phyloP scores from a whole-genome alignment of 2,329 filamentous ascomycete genomes.

The Phoma sp. region DNA sequence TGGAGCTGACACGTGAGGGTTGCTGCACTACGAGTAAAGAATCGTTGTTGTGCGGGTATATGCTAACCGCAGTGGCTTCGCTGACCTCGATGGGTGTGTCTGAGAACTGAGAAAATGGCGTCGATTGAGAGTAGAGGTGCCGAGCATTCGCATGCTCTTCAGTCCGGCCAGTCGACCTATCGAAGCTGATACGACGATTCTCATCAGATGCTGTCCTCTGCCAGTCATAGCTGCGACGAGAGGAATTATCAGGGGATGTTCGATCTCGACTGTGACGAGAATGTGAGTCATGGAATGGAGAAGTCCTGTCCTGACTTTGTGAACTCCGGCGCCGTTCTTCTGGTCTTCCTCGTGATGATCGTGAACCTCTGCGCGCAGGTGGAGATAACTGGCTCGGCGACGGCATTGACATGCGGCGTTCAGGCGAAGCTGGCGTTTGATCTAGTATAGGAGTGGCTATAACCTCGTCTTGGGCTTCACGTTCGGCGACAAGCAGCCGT shows the following conservation, averaged over 20 bases:
- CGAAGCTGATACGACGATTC: conserved; percentile 46
- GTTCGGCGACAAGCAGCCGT: conserved; percentile 28
- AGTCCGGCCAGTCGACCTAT: conserved; percentile 47
- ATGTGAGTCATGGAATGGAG: conserved; percentile 33
- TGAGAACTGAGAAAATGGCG: conserved; percentile 56
- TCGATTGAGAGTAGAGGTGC: conserved; percentile 57
- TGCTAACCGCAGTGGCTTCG: conserved; percentile 65
- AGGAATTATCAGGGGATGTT: conserved; percentile 37
- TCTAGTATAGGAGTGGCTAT: conserved; percentile 9
- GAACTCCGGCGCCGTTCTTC: conserved; percentile 40
- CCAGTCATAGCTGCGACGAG: conserved; percentile 41
- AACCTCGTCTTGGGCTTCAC: conserved; percentile 22
- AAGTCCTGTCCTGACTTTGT: conserved; percentile 36
- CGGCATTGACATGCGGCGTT: conserved; percentile 16
- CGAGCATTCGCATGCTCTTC: conserved; percentile 49
- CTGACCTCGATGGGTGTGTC: conserved; percentile 63
- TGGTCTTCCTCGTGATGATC: conserved; percentile 33
- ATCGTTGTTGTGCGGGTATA: conserved; percentile 68
- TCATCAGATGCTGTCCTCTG: conserved; percentile 37
- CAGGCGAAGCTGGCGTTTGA: conserved; percentile 21
- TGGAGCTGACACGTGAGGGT: conserved; percentile 36
- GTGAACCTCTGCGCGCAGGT: conserved; percentile 30
- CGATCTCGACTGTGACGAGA: conserved; percentile 33
- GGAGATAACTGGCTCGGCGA: conserved; percentile 28
- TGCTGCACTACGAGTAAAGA: conserved; percentile 70